These are phyloP conservation scores for Staphylotrichum tortipilum DNA, from an alignment of 495 filamentous ascomycete species.

Conservation along the genomic window DNA sequence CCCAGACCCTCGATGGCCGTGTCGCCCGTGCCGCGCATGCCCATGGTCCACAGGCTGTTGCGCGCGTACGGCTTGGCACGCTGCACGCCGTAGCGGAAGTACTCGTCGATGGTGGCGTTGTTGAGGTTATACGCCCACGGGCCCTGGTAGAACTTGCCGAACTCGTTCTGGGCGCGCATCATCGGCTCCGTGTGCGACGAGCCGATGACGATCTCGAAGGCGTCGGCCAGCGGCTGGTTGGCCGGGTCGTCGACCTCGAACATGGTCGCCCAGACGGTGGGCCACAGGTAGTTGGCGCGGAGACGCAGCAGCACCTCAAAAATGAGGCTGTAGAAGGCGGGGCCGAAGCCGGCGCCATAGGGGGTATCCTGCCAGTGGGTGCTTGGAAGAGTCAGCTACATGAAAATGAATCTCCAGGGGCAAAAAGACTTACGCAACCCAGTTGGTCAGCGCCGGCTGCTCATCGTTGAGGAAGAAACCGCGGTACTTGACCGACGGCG, in stretches of 20 bases:
- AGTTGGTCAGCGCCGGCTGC: slow-evolving; percentile 61
- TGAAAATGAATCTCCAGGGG: background rate
- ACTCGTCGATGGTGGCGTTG: slow-evolving; percentile 54
- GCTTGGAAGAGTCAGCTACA: slow-evolving; percentile 3
- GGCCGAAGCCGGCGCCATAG: slow-evolving; percentile 53
- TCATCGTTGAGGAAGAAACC: slow-evolving; percentile 78
- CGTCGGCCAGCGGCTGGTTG: slow-evolving; percentile 60
- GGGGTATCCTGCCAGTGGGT: slow-evolving; percentile 30
- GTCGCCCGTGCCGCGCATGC: slow-evolving; percentile 66
- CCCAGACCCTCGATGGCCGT: slow-evolving; percentile 48
- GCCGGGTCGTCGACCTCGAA: slow-evolving; percentile 61
- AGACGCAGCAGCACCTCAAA: slow-evolving; percentile 65
- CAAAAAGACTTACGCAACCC: slow-evolving; percentile 41
- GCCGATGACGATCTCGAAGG: slow-evolving; percentile 64
- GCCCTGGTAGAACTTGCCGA: slow-evolving; percentile 46
- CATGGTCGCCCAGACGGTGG: slow-evolving; percentile 60
- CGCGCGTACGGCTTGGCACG: slow-evolving; percentile 57
- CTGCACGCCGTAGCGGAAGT: slow-evolving; percentile 58
- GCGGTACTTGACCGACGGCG: slow-evolving; percentile 63
- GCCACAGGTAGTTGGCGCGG: slow-evolving; percentile 69
- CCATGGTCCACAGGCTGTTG: slow-evolving; percentile 56
- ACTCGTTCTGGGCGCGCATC: slow-evolving; percentile 64
- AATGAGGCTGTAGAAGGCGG: slow-evolving; percentile 57
- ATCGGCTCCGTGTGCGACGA: slow-evolving; percentile 69
- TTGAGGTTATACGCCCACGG: slow-evolving; percentile 64